Conservation (phyloP, 140 eudicot genomes). For the Cichorium intybus region DNA sequence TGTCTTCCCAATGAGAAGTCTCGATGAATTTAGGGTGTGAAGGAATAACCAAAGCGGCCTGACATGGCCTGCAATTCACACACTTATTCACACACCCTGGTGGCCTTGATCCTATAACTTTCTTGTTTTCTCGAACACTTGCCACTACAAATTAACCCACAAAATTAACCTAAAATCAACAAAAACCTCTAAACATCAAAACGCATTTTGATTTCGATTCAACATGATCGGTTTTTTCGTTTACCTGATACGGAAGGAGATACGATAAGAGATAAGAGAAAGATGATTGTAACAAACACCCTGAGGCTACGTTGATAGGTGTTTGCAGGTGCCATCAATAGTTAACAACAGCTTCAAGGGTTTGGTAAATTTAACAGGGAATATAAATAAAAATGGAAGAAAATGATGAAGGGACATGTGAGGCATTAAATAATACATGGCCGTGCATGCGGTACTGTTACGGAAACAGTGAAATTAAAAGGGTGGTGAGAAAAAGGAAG, state of each 20-base stretch:
- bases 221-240: not conserved
- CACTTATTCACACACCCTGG: slow-evolving; percentile 83
- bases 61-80: slow-evolving; percentile 79
- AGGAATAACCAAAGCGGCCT: slow-evolving; percentile 79
- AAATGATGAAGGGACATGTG: slow-evolving; percentile 21
- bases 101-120: slow-evolving; percentile 77
- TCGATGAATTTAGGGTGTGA: slow-evolving; percentile 34
- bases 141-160: slow-evolving; percentile 32
- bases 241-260: slow-evolving; percentile 65
- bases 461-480: slow-evolving; percentile 18
- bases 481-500: not conserved
- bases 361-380: not conserved
- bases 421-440: slow-evolving; percentile 2
- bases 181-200: not conserved
- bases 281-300: slow-evolving; percentile 30
- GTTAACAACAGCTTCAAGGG: not conserved
- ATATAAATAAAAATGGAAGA: slow-evolving; percentile 13
- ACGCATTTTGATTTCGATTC: not conserved
- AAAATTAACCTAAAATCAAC: not conserved
- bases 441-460: slow-evolving; percentile 35
- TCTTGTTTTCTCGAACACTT: slow-evolving; percentile 22
- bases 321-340: slow-evolving; percentile 55
- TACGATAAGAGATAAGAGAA: slow-evolving; percentile 39
- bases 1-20: slow-evolving; percentile 52
- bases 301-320: slow-evolving; percentile 36